Evolutionary conservation across 768 basidiomycete genomes (phyloP).

Genomic region (Holtermanniella nyarrowii): DNA sequence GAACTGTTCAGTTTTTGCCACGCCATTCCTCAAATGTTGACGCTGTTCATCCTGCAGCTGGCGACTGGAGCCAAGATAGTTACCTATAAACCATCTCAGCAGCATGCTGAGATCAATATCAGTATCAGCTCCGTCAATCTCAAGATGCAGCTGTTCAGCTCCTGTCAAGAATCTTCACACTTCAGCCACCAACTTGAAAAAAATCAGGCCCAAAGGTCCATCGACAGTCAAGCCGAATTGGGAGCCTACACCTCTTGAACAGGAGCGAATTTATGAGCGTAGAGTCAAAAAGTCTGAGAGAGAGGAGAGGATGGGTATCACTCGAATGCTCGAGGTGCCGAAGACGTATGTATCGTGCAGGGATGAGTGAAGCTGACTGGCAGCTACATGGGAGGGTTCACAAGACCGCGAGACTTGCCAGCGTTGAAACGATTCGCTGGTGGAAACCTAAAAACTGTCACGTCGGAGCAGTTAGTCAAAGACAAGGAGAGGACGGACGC

Average conservation of each 20-base stretch:
- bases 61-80: too few species aligned
- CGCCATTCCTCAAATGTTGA: too few species aligned
- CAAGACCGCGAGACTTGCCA: constrained; percentile 43
- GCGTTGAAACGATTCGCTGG: constrained; percentile 42
- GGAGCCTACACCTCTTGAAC: background rate
- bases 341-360: background rate
- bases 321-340: background rate
- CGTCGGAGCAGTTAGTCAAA: background rate
- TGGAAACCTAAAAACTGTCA: background rate
- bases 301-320: background rate
- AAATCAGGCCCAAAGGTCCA: background rate
- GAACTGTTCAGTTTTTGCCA: background rate
- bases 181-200: background rate
- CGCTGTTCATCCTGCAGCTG: background rate
- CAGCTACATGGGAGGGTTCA: constrained; percentile 44
- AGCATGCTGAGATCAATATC: background rate
- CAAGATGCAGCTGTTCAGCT: too few species aligned
- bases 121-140: background rate
- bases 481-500: background rate
- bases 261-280: background rate
- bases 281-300: background rate
- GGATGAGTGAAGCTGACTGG: background rate
- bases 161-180: background rate
- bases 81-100: too few species aligned
- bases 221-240: background rate